A percentile compares a stretch with the other conserved stretches of the same genome.
These are phyloP conservation scores for Sporormia fimetaria DNA, from an alignment of 495 filamentous ascomycete species.

Conservation along the genomic window DNA sequence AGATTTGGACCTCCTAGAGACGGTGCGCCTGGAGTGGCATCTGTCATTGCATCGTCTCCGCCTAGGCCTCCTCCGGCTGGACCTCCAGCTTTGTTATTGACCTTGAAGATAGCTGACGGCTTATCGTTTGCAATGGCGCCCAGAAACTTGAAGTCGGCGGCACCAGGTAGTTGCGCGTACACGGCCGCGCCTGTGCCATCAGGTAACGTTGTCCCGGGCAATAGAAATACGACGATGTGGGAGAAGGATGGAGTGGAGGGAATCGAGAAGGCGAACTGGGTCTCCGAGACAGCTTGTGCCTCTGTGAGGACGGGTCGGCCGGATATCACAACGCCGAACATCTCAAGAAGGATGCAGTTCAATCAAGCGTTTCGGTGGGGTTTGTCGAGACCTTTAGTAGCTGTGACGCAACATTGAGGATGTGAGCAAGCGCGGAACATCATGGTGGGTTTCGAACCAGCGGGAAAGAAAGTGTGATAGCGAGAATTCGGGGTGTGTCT, in stretches of 20 bases:
- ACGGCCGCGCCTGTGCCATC: conserved; percentile 72
- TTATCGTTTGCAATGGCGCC: conserved; percentile 82
- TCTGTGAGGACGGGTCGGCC: conserved; percentile 51
- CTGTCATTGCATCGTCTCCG: conserved; percentile 37
- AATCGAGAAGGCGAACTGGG: conserved; percentile 57
- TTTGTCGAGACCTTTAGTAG: too few relatives aligned
- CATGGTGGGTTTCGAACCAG: too few relatives aligned
- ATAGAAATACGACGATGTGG: conserved; percentile 80
- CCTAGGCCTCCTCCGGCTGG: conserved; percentile 33
- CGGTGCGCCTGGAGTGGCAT: conserved; percentile 12
- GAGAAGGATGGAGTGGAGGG: conserved; percentile 49
- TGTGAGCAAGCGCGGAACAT: too few relatives aligned
- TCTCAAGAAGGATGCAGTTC: too few relatives aligned
- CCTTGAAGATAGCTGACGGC: conserved; percentile 75
- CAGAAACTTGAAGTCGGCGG: conserved; percentile 58
- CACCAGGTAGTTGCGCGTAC: conserved; percentile 59
- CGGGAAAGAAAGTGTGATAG: too few relatives aligned
- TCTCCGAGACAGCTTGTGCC: conserved; percentile 47
- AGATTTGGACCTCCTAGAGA: conserved; percentile 34
- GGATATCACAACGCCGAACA: conserved; percentile 37
- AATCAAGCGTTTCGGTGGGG: too few relatives aligned
- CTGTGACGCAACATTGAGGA: too few relatives aligned
- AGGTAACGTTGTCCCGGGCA: conserved; percentile 66
- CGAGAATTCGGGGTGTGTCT: too few relatives aligned
- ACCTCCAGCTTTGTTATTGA: conserved; percentile 33